These are phyloP conservation scores for Tilletia walkeri DNA, from an alignment of 1,284 basidiomycete species.

Conservation along the genomic window DNA sequence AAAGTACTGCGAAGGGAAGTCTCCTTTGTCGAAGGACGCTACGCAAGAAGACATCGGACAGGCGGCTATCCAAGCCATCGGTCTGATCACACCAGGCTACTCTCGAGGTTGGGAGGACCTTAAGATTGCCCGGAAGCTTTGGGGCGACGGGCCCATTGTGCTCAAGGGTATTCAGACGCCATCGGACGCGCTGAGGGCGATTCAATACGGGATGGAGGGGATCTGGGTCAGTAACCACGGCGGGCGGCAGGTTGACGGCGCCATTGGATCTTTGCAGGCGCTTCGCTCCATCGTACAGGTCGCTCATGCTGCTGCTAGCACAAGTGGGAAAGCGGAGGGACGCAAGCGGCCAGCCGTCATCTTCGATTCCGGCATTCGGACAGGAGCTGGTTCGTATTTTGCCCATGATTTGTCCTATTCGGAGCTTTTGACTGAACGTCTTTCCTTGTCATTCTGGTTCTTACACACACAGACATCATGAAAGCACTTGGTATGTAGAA, in stretches of 20 bases:
- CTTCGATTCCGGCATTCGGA: constrained; percentile 47
- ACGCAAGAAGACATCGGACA: constrained; percentile 39
- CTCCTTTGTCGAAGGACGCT: constrained; percentile 32
- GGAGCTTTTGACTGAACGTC: not conserved
- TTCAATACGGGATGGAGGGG: constrained; percentile 47
- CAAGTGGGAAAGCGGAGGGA: constrained; percentile 20
- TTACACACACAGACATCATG: constrained; percentile 30
- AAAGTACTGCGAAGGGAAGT: constrained; percentile 43
- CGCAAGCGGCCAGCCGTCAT: constrained; percentile 37
- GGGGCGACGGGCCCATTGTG: constrained; percentile 45
- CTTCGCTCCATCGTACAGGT: constrained; percentile 38
- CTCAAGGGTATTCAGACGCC: constrained; percentile 49
- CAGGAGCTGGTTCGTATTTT: constrained; percentile 28
- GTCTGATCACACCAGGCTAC: constrained; percentile 40
- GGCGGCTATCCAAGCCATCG: constrained; percentile 37
- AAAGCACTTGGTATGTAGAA: constrained; percentile 35
- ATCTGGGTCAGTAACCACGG: constrained; percentile 53
- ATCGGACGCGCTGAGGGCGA: constrained; percentile 40
- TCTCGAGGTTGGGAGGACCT: constrained; percentile 48
- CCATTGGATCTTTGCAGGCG: constrained; percentile 37
- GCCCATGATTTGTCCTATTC: too few relatives aligned
- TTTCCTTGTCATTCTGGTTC: not conserved
- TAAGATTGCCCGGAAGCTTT: constrained; percentile 34
- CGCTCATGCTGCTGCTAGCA: constrained; percentile 23
- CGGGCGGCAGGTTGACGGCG: constrained; percentile 51